Evolutionary conservation across 306 rosid genomes (phyloP), one percentile per base, ranked within the genome.

Genomic region (Trifolium fragiferum): DNA sequence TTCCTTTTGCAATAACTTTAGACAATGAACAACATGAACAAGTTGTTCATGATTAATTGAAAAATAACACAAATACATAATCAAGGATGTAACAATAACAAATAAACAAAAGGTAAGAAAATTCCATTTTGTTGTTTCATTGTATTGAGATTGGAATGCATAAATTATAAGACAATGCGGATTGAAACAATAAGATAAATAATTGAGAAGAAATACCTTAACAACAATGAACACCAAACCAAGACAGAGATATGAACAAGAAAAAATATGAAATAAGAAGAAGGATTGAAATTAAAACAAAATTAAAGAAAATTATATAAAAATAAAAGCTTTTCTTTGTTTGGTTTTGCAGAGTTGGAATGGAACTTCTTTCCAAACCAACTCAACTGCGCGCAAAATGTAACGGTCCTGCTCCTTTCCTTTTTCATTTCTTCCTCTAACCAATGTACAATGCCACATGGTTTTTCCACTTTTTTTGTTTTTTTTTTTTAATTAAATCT

Each of bases 131-230:
- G 55, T 6, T 16, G 5, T 47, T 13, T 47, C 15, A 6, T 14
- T 37, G 8, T 21, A 19, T 35, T 62, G 30, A 15, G 21, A 58
- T 30, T 16, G 30, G 32, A 35, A 33, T 11, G 69, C 32, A 64
- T 63, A 5, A 8, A 64, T 20, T 11, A 57, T 4, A 55, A 61
- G 41, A 62, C 11, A 33, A 35, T 63, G 41, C 6, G 14, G n/a
- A 77, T 55, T 61, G 7, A 73, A 53, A 67, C 14, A 49, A 71
- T 59, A 37, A 71, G 59, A 37, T 37, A 5, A 33, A 44, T 63
- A 65, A 73, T 69, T 6, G 47, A 41, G 72, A 80, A 72, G 55
- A 8, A 74, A 81, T 76, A 90, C 92, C 93, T 90, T 73, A 68
- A 70, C 13, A 82, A 79, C n/a, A 23, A 27, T 72, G 79, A 78